These are phyloP conservation scores for Papiliotrema laurentii DNA, from an alignment of 1,284 basidiomycete species.

Conservation along the genomic window DNA sequence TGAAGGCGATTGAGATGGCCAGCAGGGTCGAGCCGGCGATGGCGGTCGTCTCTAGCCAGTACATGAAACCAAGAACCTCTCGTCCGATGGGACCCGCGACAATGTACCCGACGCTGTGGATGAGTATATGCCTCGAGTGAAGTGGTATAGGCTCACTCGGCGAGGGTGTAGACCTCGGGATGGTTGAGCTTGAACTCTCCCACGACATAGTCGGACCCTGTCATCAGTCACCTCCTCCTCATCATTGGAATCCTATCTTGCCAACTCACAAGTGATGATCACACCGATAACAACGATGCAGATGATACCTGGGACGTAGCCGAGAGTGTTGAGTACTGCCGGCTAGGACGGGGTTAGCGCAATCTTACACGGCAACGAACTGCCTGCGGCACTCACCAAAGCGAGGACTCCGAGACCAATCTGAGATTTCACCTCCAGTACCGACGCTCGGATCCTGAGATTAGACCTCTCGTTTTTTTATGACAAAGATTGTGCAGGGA, in stretches of 20 bases:
- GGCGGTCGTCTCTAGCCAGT: conserved; percentile 23
- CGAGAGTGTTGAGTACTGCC: conserved; percentile 29
- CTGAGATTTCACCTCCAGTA: conserved; percentile 38
- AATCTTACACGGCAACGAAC: too few species aligned
- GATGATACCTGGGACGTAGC: conserved; percentile 36
- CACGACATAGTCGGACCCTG: conserved; percentile 31
- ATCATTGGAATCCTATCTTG: neutral
- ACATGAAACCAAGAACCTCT: conserved; percentile 31
- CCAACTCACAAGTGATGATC: conserved; percentile 37
- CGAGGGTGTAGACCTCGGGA: conserved; percentile 30
- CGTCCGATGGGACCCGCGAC: conserved; percentile 31
- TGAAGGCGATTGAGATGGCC: conserved; percentile 45
- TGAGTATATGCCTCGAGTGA: neutral
- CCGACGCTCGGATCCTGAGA: conserved; percentile 20
- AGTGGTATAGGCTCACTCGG: conserved; percentile 4
- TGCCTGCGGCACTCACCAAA: conserved; percentile 17
- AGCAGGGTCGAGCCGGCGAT: conserved; percentile 32
- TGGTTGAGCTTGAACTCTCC: conserved; percentile 40
- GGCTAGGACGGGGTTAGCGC: conserved; percentile 11
- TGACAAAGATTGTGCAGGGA: neutral
- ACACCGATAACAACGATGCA: conserved; percentile 35
- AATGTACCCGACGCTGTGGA: conserved; percentile 28
- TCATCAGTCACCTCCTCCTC: neutral
- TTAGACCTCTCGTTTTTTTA: neutral
- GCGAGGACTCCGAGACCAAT: conserved; percentile 40